phyloP scores from a whole-genome alignment of 2,329 filamentous ascomycete genomes.

The Podosphaera aphanis region DNA sequence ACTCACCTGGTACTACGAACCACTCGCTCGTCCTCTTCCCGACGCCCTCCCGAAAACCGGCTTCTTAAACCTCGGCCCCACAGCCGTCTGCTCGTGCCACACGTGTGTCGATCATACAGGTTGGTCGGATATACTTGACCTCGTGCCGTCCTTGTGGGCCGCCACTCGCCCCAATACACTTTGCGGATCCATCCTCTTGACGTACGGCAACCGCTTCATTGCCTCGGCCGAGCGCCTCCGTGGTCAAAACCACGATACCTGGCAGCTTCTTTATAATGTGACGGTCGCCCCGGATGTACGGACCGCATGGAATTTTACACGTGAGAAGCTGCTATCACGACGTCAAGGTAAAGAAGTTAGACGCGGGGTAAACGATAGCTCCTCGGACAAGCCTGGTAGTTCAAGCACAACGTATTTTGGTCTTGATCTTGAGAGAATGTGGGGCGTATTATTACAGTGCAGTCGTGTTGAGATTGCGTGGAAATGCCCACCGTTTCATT shows the following conservation, averaged over 20 bases:
- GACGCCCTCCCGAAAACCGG: slow-evolving; percentile 20
- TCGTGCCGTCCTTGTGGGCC: slow-evolving; percentile 18
- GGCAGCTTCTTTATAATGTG: slow-evolving; percentile 11
- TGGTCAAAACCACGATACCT: slow-evolving; percentile 11
- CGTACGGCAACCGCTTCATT: slow-evolving; percentile 25
- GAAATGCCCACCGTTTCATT: slow-evolving; percentile 11
- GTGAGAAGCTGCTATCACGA: slow-evolving; percentile 5
- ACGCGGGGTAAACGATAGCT: slow-evolving; percentile 5
- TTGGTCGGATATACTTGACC: slow-evolving; percentile 19
- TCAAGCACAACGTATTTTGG: slow-evolving; percentile 16
- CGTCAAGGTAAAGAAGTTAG: neutral
- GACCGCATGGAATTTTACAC: slow-evolving; percentile 13
- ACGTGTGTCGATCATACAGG: slow-evolving; percentile 19
- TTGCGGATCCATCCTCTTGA: slow-evolving; percentile 18
- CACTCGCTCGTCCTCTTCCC: slow-evolving; percentile 17
- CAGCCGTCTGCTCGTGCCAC: slow-evolving; percentile 18
- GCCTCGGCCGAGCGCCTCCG: slow-evolving; percentile 21
- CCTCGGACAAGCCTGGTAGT: slow-evolving; percentile 9
- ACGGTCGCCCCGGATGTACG: slow-evolving; percentile 6
- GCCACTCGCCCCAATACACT: slow-evolving; percentile 11
- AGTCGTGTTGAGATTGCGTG: slow-evolving; percentile 10
- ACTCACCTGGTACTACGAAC: slow-evolving; percentile 8
- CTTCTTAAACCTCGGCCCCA: slow-evolving; percentile 21
- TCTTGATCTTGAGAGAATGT: slow-evolving; percentile 18
- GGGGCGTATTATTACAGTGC: slow-evolving; percentile 18